These are phyloP conservation scores for Lenzites betulinus DNA, from an alignment of 768 basidiomycete species.

Conservation along the genomic window DNA sequence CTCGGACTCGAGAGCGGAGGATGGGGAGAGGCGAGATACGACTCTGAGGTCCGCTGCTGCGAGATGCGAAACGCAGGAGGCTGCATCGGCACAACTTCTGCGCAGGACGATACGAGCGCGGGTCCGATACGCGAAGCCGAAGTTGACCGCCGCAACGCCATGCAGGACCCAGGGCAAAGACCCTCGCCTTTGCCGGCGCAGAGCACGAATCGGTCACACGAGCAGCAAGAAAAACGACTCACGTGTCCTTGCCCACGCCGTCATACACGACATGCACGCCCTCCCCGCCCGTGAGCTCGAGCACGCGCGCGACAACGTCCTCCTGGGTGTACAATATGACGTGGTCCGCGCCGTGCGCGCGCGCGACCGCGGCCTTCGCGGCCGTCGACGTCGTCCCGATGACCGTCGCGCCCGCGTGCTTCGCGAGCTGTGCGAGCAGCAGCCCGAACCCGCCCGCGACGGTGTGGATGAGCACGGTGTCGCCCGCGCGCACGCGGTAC, in stretches of 20 bases:
- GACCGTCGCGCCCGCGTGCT: slow-evolving; percentile 77
- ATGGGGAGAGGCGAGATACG: too few species aligned
- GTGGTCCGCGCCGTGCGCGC: slow-evolving; percentile 78
- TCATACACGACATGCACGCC: slow-evolving; percentile 90
- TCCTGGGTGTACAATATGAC: slow-evolving; percentile 82
- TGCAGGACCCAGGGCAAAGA: too few species aligned
- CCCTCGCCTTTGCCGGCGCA: not conserved
- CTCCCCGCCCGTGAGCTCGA: slow-evolving; percentile 74
- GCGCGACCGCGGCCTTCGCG: slow-evolving; percentile 83
- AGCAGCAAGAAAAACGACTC: slow-evolving; percentile 32
- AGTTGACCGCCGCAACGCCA: too few species aligned
- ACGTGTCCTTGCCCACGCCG: slow-evolving; percentile 97
- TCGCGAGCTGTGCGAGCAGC: slow-evolving; percentile 67
- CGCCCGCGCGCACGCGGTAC: slow-evolving; percentile 78
- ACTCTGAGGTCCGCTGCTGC: not conserved
- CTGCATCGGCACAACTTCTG: not conserved
- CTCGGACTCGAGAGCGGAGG: too few species aligned
- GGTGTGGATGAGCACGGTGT: slow-evolving; percentile 84
- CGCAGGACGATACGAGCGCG: too few species aligned
- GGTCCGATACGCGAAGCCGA: too few species aligned
- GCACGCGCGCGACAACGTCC: slow-evolving; percentile 70
- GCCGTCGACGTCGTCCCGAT: slow-evolving; percentile 90
- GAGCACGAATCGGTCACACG: not conserved
- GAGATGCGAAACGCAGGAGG: not conserved
- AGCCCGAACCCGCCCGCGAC: slow-evolving; percentile 89